Evolutionary conservation across 2,329 filamentous ascomycete genomes (phyloP).

Genomic region (Aureobasidium sp.): DNA sequence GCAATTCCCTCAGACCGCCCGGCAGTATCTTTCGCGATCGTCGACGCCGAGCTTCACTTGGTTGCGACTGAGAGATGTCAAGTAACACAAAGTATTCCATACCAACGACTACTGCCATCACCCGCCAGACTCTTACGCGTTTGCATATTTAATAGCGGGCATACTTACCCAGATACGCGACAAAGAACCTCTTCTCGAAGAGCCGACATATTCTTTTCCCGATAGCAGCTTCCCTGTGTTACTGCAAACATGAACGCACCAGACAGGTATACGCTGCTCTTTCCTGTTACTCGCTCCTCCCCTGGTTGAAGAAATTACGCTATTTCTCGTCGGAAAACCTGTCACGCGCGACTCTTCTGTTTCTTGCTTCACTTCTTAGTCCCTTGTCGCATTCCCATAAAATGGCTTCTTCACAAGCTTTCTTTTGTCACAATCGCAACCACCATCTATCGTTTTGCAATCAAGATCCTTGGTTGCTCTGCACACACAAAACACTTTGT

Average conservation of each 20-base stretch:
- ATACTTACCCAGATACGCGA: neutral
- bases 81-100: constrained; percentile 1
- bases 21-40: constrained; percentile 4
- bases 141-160: neutral
- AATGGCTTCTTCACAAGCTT: neutral
- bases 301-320: neutral
- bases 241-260: constrained; percentile 42
- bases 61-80: neutral
- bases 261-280: constrained; percentile 36
- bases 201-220: neutral
- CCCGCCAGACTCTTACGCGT: neutral
- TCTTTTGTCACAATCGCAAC: neutral
- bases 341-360: neutral
- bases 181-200: neutral
- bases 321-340: neutral
- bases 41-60: neutral
- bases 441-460: neutral
- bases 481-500: neutral
- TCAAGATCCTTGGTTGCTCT: neutral
- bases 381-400: neutral
- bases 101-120: constrained; percentile 1
- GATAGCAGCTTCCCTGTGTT: neutral
- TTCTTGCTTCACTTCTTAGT: neutral
- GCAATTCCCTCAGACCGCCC: neutral
- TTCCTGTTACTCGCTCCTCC: constrained; percentile 1